Evolutionary conservation across 257 asterid species (phyloP).

Genomic region (Nicotiana attenuata): DNA sequence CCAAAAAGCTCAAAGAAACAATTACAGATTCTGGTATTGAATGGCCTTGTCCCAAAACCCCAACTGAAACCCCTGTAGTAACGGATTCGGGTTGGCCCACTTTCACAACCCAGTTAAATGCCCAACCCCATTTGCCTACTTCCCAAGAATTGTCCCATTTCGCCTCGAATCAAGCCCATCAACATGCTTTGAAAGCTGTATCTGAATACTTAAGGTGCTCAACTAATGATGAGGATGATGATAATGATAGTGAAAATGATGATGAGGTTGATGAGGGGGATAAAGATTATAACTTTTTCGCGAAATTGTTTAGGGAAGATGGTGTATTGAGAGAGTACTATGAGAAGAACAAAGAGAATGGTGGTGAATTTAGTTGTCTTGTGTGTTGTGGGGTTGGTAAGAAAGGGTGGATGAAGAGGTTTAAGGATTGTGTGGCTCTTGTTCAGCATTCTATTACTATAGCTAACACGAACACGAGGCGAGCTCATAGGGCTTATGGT

Average conservation of each 20-base stretch:
- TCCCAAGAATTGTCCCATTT: not conserved
- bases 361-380: constrained; percentile 60
- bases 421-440: constrained; percentile 60
- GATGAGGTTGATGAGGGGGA: not conserved
- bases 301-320: constrained; percentile 1
- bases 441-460: constrained; percentile 54
- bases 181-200: not conserved
- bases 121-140: not conserved
- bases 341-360: constrained; percentile 10
- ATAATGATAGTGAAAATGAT: not conserved
- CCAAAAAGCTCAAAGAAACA: not conserved
- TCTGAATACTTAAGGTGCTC: not conserved
- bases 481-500: constrained; percentile 53
- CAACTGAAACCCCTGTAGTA: not conserved
- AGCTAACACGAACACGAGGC: constrained; percentile 44
- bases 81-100: not conserved
- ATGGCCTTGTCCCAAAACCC: not conserved
- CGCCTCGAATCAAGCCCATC: not conserved
- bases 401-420: constrained; percentile 42
- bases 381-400: constrained; percentile 58
- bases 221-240: not conserved
- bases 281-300: not conserved
- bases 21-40: not conserved
- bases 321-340: not conserved
- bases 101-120: not conserved